These are phyloP conservation scores for Phialocephala subalpina DNA, from an alignment of 2,329 filamentous ascomycete genomes.

Conservation along the genomic window DNA sequence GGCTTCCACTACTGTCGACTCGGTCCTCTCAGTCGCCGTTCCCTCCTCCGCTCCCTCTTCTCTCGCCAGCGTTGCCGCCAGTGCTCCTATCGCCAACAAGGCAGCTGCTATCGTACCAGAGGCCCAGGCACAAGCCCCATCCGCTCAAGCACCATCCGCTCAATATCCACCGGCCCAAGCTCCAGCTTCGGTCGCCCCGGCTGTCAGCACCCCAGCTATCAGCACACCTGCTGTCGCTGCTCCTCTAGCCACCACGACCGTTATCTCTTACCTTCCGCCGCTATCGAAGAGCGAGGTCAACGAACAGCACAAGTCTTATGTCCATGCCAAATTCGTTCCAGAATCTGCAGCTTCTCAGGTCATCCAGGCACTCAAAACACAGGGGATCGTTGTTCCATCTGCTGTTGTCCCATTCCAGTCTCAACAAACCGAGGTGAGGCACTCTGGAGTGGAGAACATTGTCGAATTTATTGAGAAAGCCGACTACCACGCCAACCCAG, in stretches of 20 bases:
- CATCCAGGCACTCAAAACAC: neutral
- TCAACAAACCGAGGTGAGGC: neutral
- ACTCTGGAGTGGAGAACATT: constrained; percentile 5
- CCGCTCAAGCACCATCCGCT: no score
- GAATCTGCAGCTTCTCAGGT: neutral
- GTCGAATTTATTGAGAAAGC: neutral
- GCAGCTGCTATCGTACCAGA: no score
- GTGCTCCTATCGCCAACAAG: no score
- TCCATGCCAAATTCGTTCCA: neutral
- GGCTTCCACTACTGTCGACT: no score
- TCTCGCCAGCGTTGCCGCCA: no score
- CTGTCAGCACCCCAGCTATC: no score
- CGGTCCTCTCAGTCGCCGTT: no score
- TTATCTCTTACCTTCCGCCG: neutral
- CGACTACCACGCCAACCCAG: neutral
- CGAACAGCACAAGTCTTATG: neutral
- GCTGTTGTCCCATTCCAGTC: neutral
- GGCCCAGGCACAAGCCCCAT: no score
- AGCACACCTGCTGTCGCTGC: no score
- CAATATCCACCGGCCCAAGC: no score
- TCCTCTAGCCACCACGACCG: neutral
- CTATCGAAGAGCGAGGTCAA: neutral
- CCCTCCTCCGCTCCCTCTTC: no score
- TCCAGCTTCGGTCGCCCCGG: no score
- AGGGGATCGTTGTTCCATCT: neutral